A percentile compares a stretch with the other conserved stretches of the same genome.
phyloP scores from a whole-genome alignment of 257 asterid genomes.

The Nicotiana noctiflora region DNA sequence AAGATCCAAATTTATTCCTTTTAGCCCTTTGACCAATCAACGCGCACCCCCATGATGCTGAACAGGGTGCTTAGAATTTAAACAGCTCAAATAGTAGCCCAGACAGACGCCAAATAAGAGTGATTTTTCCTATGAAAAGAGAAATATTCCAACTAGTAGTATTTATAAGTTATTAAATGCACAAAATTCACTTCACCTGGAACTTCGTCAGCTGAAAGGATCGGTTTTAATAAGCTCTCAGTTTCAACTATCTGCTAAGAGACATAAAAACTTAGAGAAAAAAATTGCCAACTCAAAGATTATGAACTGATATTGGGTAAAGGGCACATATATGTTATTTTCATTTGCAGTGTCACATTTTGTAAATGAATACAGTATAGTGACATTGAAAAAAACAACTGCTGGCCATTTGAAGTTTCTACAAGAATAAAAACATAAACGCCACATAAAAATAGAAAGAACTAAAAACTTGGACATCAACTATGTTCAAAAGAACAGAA shows the following conservation, averaged over 20 bases:
- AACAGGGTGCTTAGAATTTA: neutral
- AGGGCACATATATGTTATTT: neutral
- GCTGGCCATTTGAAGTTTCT: neutral
- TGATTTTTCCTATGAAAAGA: neutral
- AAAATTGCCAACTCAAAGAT: neutral
- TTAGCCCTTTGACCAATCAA: no score
- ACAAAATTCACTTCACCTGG: slow-evolving; percentile 34
- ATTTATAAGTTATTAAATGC: neutral
- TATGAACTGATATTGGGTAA: neutral
- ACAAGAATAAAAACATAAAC: neutral
- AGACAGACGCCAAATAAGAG: neutral
- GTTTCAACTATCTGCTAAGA: slow-evolving; percentile 65
- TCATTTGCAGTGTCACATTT: neutral
- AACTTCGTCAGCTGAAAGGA: slow-evolving; percentile 68
- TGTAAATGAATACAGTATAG: neutral
- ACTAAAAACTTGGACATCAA: neutral
- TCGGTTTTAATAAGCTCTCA: slow-evolving; percentile 73
- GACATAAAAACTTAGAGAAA: slow-evolving; percentile 14
- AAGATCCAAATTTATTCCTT: no score
- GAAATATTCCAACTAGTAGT: neutral
- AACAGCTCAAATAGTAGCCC: neutral
- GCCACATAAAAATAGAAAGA: neutral
- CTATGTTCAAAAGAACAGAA: neutral
- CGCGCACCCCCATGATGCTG: no score
- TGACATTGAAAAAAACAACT: neutral